Conservation (phyloP, 352 stramenopile species). For the Globisporangium orthogonon region DNA sequence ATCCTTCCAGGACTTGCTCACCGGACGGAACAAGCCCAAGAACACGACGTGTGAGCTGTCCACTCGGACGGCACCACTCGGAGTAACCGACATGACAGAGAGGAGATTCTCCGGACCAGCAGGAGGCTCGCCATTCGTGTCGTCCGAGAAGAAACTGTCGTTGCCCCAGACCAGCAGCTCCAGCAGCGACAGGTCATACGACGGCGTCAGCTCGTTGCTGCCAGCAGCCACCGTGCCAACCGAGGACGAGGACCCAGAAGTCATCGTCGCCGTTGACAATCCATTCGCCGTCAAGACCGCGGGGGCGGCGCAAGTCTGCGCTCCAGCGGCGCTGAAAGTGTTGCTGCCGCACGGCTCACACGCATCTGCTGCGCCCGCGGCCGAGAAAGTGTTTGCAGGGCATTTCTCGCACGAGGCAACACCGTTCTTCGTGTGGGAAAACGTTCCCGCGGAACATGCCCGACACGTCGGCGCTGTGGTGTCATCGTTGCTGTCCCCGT, state of each 20-base stretch:
- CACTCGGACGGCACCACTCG: slow-evolving; percentile 37
- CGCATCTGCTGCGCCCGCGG: slow-evolving; percentile 28
- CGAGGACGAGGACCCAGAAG: slow-evolving; percentile 17
- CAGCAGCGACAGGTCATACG: slow-evolving; percentile 71
- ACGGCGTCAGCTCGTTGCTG: slow-evolving; percentile 26
- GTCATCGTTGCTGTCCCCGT: slow-evolving; percentile 13
- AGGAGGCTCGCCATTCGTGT: slow-evolving; percentile 21
- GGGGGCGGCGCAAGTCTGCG: slow-evolving; percentile 37
- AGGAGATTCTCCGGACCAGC: slow-evolving; percentile 16
- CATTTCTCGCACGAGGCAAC: slow-evolving; percentile 46
- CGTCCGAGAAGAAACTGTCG: slow-evolving; percentile 39
- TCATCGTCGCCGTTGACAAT: slow-evolving; percentile 11
- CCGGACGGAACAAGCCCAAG: slow-evolving; percentile 51
- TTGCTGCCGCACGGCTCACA: slow-evolving; percentile 60
- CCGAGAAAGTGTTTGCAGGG: slow-evolving; percentile 54
- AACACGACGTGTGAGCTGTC: slow-evolving; percentile 45
- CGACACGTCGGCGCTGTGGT: slow-evolving; percentile 34
- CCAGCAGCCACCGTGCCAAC: slow-evolving; percentile 12
- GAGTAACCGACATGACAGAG: slow-evolving; percentile 29
- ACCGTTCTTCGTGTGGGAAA: slow-evolving; percentile 21
- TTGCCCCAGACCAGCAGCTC: slow-evolving; percentile 69
- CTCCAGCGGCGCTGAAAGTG: slow-evolving; percentile 43
- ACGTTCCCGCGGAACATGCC: slow-evolving; percentile 57
- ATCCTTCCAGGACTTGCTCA: slow-evolving; percentile 43
- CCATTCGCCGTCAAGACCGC: slow-evolving; percentile 34